Conservation (phyloP, 176 grass and related monocot genomes). For the Tuctoria greenei region DNA sequence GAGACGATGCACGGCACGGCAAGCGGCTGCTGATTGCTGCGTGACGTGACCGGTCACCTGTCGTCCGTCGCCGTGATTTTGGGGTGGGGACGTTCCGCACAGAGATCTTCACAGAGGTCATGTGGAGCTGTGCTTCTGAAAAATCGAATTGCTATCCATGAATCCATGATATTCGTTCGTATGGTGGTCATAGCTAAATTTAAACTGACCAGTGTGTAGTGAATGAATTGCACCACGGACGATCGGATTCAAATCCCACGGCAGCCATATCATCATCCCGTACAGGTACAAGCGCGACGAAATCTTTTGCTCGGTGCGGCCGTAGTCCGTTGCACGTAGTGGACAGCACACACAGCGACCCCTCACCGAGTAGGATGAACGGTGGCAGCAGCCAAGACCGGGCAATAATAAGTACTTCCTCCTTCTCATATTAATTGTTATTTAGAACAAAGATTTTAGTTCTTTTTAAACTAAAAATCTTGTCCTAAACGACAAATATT, state of each 20-base stretch:
- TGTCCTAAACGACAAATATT: no score
- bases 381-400: not conserved
- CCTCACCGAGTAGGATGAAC: not conserved
- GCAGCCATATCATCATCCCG: not conserved
- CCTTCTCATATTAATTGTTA: no score
- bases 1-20: not conserved
- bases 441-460: no score
- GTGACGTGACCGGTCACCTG: not conserved
- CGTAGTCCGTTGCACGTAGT: constrained; percentile 22
- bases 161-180: not conserved
- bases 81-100: not conserved
- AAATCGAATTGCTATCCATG: not conserved
- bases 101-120: no score
- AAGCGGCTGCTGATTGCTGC: not conserved
- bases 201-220: not conserved
- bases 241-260: not conserved
- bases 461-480: no score
- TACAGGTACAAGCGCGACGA: not conserved
- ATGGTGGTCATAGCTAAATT: no score
- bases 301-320: constrained; percentile 2
- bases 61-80: not conserved
- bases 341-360: constrained; percentile 16
- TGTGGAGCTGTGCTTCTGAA: not conserved
- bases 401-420: no score
- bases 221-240: not conserved